Base-by-base conservation (phyloP, 2,329 filamentous ascomycete species). In the Botrytis squamosa region DNA sequence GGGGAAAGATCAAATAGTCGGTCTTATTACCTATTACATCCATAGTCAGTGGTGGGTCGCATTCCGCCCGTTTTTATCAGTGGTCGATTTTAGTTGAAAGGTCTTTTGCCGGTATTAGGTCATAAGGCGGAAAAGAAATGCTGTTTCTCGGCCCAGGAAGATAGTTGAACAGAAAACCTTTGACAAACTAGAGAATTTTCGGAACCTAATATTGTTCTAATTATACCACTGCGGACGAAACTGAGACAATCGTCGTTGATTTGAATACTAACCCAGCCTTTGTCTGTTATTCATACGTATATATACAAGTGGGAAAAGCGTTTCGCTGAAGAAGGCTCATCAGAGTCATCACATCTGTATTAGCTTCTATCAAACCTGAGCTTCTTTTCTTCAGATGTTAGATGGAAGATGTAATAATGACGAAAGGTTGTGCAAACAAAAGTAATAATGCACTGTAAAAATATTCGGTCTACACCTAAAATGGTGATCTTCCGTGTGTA, bases 391-490 rank as follows among this genome's bases (percentile, higher is more conserved):
- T 29, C 46, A 38, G 20, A 68, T 22, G 33, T 18, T 40, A 36
- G 25, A 66, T 25, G 33, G 9, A 65, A 44, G 25, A 60, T n/a
- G 33, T 25, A 60, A 44, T 72, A 67, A 44, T 72, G 70, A 67
- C 70, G 40, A 66, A 72, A 72, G 46, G 38, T 52, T 40, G 52
- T 72, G 33, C 29, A 72, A 60, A 60, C 29, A 55, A 29, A 44
- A 72, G 44, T 16, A 40, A 67, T 44, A 60, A 60, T 60, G n/a
- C 65, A n/a, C 25, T 18, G 42, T 60, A 9, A 72, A 72, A 33
- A 49, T 29, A n/a, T 18, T 46, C 42, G 59, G n/a, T 71, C 44
- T 22, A 68, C 12, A 46, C n/a, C 63, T 33, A 67, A 44, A 71
- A n/a, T 40, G 36, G n/a, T 72, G 18, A 25, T 66, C 22, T 38